Evolutionary conservation across 2,329 filamentous ascomycete genomes (phyloP).

Genomic region (Cercospora brassicicola): DNA sequence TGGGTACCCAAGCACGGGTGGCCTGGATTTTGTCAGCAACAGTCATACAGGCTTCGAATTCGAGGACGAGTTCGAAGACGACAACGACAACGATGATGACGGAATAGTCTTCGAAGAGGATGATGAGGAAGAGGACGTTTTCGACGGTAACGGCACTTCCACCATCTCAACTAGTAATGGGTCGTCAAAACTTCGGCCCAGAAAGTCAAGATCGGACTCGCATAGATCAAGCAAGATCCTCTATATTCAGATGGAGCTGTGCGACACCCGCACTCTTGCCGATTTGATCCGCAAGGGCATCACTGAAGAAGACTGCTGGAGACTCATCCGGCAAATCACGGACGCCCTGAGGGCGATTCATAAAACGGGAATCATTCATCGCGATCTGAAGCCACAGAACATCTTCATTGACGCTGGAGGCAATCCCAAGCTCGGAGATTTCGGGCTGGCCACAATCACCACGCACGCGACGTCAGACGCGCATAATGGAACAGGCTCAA

Average conservation of each 20-base stretch:
- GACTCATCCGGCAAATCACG: conserved; percentile 84
- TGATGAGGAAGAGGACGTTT: conserved; percentile 46
- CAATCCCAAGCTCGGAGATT: conserved; percentile 94
- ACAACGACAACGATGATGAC: conserved; percentile 54
- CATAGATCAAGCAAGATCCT: conserved; percentile 67
- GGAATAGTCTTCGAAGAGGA: conserved; percentile 32
- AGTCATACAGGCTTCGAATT: conserved; percentile 77
- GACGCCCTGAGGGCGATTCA: conserved; percentile 91
- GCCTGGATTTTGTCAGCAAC: conserved; percentile 90
- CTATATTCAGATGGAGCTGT: conserved; percentile 99
- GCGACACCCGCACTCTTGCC: conserved; percentile 86
- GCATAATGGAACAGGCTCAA: conserved; percentile 22
- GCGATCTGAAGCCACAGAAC: conserved; percentile 95
- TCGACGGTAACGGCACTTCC: conserved; percentile 37
- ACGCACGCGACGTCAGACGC: conserved; percentile 66
- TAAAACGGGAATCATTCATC: conserved; percentile 85
- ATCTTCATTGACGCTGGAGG: conserved; percentile 90
- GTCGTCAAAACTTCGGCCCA: conserved; percentile 29
- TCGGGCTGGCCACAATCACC: conserved; percentile 87
- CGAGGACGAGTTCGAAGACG: conserved; percentile 57
- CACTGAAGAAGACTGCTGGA: conserved; percentile 79
- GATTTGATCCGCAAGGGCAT: conserved; percentile 80
- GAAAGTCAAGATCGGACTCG: conserved; percentile 50
- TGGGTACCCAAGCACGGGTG: conserved; percentile 65
- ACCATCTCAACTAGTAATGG: conserved; percentile 13